Base-by-base conservation (phyloP, 495 filamentous ascomycete species). In the Entonaema liquescens region DNA sequence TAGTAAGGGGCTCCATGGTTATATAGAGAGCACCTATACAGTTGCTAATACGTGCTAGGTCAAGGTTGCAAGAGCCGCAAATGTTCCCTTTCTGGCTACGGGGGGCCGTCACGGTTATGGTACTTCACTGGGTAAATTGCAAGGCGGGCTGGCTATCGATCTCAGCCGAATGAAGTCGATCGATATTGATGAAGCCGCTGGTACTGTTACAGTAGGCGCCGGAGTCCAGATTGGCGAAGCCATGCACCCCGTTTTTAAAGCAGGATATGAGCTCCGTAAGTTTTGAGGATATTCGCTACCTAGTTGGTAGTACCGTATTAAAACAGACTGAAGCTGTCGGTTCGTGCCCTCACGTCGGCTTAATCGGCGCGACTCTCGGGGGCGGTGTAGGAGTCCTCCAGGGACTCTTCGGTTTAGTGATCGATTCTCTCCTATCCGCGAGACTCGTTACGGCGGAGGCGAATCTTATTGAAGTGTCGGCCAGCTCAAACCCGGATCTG, bases 401-500 rank as follows among this genome's bases (percentile, higher is more conserved):
- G 35, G 82, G 81, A 1, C 36, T 75, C 3, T 76, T 79, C 53
- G 83, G 84, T 5, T 62, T 82, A 5, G 73, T 71, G 3, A 60
- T 77, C 3, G 83, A 84, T 65, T 64, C 72, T 0, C 70, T 85
- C 3, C 5, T 72, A 5, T 78, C 74, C 4, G 77, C 77, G 1
- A 56, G 65, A 1, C 23, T 85, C 3, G 67, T 83, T 13, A 78
- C 76, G 2, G 78, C 77, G 0, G 21, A 71, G 3, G 82, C 82
- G 0, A 57, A 68, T 1, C n/a, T 81, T 7, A 44, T 83, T 7
- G 72, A 66, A 23, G 80, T 71, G 33, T 82, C 80, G 1, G 44
- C 57, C 5, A 71, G 19, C 1, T 40, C 76, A 38, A 78, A 86
- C 57, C 17, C 77, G 0, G 84, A 87, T 33, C 78, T 88, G 5